A percentile compares a stretch with the other conserved stretches of the same genome.
phyloP scores from a whole-genome alignment of 2,329 filamentous ascomycete genomes.

The Aspergillus pseudoglaucus region DNA sequence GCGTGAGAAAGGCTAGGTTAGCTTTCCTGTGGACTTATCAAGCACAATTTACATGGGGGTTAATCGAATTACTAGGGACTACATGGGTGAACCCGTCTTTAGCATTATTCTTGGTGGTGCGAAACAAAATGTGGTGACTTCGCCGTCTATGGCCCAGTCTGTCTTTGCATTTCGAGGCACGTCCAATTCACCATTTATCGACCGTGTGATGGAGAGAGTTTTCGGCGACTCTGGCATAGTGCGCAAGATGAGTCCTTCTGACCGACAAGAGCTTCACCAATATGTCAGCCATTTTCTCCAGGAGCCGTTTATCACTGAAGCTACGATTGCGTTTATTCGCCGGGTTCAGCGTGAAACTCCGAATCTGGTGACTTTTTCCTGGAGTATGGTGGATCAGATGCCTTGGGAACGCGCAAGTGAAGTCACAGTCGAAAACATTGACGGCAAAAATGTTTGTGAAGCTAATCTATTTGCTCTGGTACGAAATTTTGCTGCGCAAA shows the following conservation, averaged over 20 bases:
- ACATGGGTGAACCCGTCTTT: slow-evolving; percentile 39
- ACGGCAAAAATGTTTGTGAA: slow-evolving; percentile 43
- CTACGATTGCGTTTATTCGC: slow-evolving; percentile 32
- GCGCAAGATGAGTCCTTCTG: slow-evolving; percentile 26
- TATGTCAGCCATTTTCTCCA: slow-evolving; percentile 38
- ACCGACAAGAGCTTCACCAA: slow-evolving; percentile 34
- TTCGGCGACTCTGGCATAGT: slow-evolving; percentile 38
- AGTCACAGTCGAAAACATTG: slow-evolving; percentile 36
- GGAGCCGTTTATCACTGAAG: slow-evolving; percentile 41
- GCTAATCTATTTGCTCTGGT: slow-evolving; percentile 48
- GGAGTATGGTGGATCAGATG: slow-evolving; percentile 55
- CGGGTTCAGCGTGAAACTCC: slow-evolving; percentile 43
- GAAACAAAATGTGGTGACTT: slow-evolving; percentile 46
- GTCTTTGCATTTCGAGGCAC: slow-evolving; percentile 29
- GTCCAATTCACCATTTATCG: slow-evolving; percentile 23
- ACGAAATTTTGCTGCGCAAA: slow-evolving; percentile 51
- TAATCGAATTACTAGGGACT: background rate
- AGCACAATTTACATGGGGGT: slow-evolving; percentile 18
- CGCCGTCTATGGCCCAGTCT: slow-evolving; percentile 41
- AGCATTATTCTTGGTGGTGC: slow-evolving; percentile 45
- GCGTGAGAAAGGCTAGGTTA: slow-evolving; percentile 40
- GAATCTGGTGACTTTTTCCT: slow-evolving; percentile 54
- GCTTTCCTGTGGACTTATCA: background rate
- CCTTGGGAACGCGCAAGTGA: slow-evolving; percentile 54
- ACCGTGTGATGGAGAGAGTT: slow-evolving; percentile 34